phyloP scores from a whole-genome alignment of 2,329 filamentous ascomycete species.

The Cladophialophora exuberans region DNA sequence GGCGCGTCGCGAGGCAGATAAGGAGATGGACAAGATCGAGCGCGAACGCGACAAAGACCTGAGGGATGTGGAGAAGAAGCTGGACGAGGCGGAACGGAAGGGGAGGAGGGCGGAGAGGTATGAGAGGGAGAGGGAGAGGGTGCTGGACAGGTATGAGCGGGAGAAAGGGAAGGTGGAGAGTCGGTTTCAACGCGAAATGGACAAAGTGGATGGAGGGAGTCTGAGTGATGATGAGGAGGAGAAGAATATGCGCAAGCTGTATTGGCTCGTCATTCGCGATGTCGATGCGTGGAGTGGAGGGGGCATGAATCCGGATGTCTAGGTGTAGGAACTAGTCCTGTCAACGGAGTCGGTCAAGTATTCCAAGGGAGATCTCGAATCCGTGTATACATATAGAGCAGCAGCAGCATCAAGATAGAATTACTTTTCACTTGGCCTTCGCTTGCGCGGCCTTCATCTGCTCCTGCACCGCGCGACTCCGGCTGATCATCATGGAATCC shows the following conservation, averaged over 20 bases:
- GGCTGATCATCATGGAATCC: constrained; percentile 9
- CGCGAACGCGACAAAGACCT: constrained; percentile 6
- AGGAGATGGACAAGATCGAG: constrained; percentile 8
- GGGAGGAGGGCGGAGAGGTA: neutral
- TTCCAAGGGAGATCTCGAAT: too few species aligned
- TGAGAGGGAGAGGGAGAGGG: neutral
- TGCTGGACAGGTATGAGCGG: constrained; percentile 7
- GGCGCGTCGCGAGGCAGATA: neutral
- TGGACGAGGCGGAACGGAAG: constrained; percentile 11
- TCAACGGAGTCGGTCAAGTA: too few species aligned
- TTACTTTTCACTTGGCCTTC: neutral
- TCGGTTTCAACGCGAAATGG: constrained; percentile 10
- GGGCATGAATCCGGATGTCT: neutral
- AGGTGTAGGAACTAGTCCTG: neutral
- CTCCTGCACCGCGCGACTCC: neutral
- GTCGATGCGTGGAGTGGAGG: constrained; percentile 3
- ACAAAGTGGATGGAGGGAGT: neutral
- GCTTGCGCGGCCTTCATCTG: constrained; percentile 1
- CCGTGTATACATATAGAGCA: too few species aligned
- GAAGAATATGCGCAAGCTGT: constrained; percentile 14
- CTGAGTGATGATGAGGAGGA: constrained; percentile 14
- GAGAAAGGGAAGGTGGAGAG: constrained; percentile 5
- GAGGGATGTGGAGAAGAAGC: constrained; percentile 3
- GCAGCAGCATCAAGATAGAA: too few species aligned
- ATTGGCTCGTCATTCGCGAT: constrained; percentile 14